A percentile compares a stretch with the other conserved stretches of the same genome.
Evolutionary conservation across 768 basidiomycete genomes (phyloP).

Genomic region (Omphalotus guepiniiformis): DNA sequence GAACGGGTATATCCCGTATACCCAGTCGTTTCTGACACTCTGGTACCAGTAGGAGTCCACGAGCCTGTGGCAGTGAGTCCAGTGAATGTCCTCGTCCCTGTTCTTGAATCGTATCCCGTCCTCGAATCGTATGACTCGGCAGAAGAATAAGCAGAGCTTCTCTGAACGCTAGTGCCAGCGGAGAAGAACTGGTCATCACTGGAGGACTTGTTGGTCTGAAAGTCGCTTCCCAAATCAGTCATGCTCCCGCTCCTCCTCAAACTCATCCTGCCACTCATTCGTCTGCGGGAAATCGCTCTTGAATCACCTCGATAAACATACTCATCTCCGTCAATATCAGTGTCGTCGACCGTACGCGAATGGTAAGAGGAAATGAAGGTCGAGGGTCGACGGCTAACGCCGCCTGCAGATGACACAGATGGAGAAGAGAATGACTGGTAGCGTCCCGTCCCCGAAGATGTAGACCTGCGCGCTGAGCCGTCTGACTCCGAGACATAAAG

Average conservation of each 20-base stretch:
- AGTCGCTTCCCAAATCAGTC: constrained; percentile 66
- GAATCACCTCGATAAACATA: constrained; percentile 72
- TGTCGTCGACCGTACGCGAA: constrained; percentile 70
- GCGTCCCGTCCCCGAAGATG: constrained; percentile 3
- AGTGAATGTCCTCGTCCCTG: constrained; percentile 7
- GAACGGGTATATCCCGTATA: constrained; percentile 7
- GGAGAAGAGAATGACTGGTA: constrained; percentile 6
- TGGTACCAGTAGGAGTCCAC: constrained; percentile 1
- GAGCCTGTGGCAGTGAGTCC: constrained; percentile 5
- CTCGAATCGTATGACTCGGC: constrained; percentile 4
- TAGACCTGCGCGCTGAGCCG: background rate
- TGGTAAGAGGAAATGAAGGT: constrained; percentile 57
- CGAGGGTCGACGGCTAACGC: constrained; percentile 26
- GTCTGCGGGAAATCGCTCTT: constrained; percentile 62
- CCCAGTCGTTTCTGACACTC: constrained; percentile 1
- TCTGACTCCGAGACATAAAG: constrained; percentile 24
- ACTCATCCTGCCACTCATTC: constrained; percentile 41
- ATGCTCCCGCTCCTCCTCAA: constrained; percentile 66
- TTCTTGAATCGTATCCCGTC: background rate
- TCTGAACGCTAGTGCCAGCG: background rate
- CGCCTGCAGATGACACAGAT: constrained; percentile 37
- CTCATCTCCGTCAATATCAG: constrained; percentile 57
- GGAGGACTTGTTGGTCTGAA: constrained; percentile 3
- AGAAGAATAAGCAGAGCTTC: constrained; percentile 9
- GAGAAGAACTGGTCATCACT: constrained; percentile 8